These are phyloP conservation scores for Termitomyces titanicus DNA, from an alignment of 768 basidiomycete species.

Conservation along the genomic window DNA sequence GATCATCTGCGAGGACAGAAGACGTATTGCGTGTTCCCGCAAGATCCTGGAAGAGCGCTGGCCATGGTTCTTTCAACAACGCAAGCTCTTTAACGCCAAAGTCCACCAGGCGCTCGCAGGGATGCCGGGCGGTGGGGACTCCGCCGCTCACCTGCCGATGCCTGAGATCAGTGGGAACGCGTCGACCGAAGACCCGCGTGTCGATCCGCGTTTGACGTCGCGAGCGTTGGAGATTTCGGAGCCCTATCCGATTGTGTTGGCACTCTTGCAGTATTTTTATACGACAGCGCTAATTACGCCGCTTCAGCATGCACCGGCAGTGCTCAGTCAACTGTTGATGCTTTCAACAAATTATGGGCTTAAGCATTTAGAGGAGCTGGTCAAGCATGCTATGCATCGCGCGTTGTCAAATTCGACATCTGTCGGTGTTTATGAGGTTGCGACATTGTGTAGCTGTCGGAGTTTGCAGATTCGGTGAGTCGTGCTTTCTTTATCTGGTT, in stretches of 20 bases:
- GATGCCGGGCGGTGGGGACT: constrained; percentile 41
- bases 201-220: constrained; percentile 79
- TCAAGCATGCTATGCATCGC: constrained; percentile 94
- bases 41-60: constrained; percentile 86
- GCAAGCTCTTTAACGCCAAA: constrained; percentile 51
- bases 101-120: constrained; percentile 55
- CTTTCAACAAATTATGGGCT: constrained; percentile 83
- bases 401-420: constrained; percentile 80
- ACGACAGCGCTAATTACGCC: constrained; percentile 82
- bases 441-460: constrained; percentile 85
- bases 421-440: constrained; percentile 92
- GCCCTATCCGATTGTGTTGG: constrained; percentile 84
- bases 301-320: constrained; percentile 86
- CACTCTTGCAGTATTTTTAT: constrained; percentile 93
- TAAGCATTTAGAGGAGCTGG: constrained; percentile 67
- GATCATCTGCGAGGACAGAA: constrained; percentile 87
- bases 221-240: constrained; percentile 81
- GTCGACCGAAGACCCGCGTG: constrained; percentile 45
- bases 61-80: constrained; percentile 89
- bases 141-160: constrained; percentile 58
- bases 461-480: constrained; percentile 84
- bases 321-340: constrained; percentile 82
- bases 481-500: constrained; percentile 2
- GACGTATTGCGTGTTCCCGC: constrained; percentile 77
- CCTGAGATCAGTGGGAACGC: constrained; percentile 57